Evolutionary conservation across 192 early-diverging fungal genomes (phyloP).

Genomic region (Umbelopsis isabellina): DNA sequence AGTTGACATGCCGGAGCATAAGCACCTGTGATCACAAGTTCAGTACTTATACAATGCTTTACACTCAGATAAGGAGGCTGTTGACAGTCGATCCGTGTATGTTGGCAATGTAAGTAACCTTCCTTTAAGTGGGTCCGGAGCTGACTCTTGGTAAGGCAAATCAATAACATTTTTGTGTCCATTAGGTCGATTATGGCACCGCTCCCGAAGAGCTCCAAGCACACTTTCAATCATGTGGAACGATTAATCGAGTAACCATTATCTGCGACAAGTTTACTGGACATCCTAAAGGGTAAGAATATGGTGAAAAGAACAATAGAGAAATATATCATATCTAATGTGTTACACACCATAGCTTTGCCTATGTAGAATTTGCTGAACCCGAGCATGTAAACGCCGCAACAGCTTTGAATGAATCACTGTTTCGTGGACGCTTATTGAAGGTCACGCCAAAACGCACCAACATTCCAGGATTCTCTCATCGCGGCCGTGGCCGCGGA

Average conservation of each 20-base stretch:
- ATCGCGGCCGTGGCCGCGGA: slow-evolving; percentile 76
- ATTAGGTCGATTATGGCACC: slow-evolving; percentile 84
- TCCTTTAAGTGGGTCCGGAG: neutral
- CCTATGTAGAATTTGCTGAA: slow-evolving; percentile 96
- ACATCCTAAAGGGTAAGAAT: slow-evolving; percentile 74
- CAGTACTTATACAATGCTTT: neutral
- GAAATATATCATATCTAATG: neutral
- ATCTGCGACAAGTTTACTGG: slow-evolving; percentile 93
- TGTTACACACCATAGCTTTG: slow-evolving; percentile 58
- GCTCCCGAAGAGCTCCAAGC: slow-evolving; percentile 95
- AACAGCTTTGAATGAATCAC: slow-evolving; percentile 83
- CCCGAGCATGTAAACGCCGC: slow-evolving; percentile 78
- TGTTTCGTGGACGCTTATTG: slow-evolving; percentile 86
- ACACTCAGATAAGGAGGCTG: slow-evolving; percentile 65
- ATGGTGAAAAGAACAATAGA: slow-evolving; percentile 22
- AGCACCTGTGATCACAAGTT: neutral
- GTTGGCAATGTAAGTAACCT: slow-evolving; percentile 79
- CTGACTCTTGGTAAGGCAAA: neutral
- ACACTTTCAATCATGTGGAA: slow-evolving; percentile 94
- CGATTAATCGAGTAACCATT: slow-evolving; percentile 96
- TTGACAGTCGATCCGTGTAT: slow-evolving; percentile 89
- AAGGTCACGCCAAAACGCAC: slow-evolving; percentile 93
- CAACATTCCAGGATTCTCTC: slow-evolving; percentile 86
- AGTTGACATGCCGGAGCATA: neutral
- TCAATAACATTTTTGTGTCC: neutral